A percentile compares a stretch with the other conserved stretches of the same genome.
These are phyloP conservation scores for Ceratobasidium sp. DNA, from an alignment of 1,284 basidiomycete genomes.

Conservation along the genomic window DNA sequence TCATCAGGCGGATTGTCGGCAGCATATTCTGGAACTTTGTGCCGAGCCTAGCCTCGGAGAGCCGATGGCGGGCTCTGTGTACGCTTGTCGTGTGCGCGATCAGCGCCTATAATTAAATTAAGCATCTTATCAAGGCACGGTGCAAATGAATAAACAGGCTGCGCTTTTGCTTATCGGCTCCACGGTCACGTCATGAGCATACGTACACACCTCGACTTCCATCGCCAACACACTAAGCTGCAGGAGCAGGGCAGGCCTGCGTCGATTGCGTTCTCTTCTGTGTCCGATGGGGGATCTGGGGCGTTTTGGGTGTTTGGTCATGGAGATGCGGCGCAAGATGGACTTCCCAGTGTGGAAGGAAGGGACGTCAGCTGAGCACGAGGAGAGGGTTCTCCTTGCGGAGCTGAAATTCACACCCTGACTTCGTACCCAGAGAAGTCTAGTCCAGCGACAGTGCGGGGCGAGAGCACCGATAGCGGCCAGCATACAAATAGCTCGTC, in stretches of 20 bases:
- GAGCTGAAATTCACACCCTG: conserved; percentile 21
- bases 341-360: background rate
- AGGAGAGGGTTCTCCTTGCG: conserved; percentile 1
- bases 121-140: conserved; percentile 13
- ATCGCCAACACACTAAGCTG: background rate
- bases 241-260: background rate
- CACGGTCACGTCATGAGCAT: background rate
- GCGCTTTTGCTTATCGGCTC: background rate
- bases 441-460: conserved; percentile 31
- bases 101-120: conserved; percentile 1
- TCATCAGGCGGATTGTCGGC: background rate
- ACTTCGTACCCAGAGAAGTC: background rate
- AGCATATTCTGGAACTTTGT: background rate
- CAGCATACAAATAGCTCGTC: conserved; percentile 7
- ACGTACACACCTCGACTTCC: background rate
- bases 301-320: conserved; percentile 18
- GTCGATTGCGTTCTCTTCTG: conserved; percentile 11
- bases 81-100: background rate
- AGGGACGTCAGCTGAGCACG: conserved; percentile 13
- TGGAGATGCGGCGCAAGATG: conserved; percentile 3
- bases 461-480: conserved; percentile 9
- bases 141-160: background rate
- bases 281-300: background rate
- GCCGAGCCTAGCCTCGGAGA: background rate
- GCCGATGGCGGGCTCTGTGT: conserved; percentile 18